Percentiles rank a stretch among this genome's conserved stretches.
Conservation (phyloP, 2,329 filamentous ascomycete species). For the Colletotrichum falcatum region DNA sequence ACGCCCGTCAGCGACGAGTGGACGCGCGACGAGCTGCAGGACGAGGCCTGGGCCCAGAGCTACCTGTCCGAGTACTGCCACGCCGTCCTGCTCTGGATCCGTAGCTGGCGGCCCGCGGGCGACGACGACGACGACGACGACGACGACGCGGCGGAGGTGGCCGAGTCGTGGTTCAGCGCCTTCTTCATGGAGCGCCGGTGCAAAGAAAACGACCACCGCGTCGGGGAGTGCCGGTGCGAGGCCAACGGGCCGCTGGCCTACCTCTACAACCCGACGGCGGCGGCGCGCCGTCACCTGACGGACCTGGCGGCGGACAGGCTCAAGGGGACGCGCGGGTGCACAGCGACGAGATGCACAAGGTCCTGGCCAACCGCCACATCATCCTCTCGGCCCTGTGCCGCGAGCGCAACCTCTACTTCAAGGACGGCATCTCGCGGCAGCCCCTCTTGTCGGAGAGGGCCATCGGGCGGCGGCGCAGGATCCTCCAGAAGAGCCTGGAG, state of each 20-base stretch:
- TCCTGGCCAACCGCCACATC: constrained; percentile 14
- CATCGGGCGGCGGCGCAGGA: constrained; percentile 14
- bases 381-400: constrained; percentile 10
- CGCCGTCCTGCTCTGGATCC: constrained; percentile 19
- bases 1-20: constrained; percentile 25
- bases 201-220: constrained; percentile 35
- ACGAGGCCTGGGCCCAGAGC: constrained; percentile 27
- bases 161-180: constrained; percentile 18
- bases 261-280: constrained; percentile 39
- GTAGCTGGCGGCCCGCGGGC: background rate
- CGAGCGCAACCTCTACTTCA: constrained; percentile 24
- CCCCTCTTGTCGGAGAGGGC: constrained; percentile 25
- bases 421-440: constrained; percentile 25
- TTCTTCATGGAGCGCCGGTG: constrained; percentile 37
- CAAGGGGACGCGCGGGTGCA: constrained; percentile 10
- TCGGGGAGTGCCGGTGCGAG: constrained; percentile 34
- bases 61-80: constrained; percentile 22
- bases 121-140: background rate
- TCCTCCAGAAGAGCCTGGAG: constrained; percentile 6
- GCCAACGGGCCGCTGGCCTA: constrained; percentile 30
- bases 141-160: background rate
- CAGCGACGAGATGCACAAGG: background rate
- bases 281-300: constrained; percentile 27
- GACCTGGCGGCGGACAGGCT: constrained; percentile 9
- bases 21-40: constrained; percentile 22